These are phyloP conservation scores for Apophysomyces trapeziformis DNA, from an alignment of 371 early-diverging fungal genomes.

Conservation along the genomic window DNA sequence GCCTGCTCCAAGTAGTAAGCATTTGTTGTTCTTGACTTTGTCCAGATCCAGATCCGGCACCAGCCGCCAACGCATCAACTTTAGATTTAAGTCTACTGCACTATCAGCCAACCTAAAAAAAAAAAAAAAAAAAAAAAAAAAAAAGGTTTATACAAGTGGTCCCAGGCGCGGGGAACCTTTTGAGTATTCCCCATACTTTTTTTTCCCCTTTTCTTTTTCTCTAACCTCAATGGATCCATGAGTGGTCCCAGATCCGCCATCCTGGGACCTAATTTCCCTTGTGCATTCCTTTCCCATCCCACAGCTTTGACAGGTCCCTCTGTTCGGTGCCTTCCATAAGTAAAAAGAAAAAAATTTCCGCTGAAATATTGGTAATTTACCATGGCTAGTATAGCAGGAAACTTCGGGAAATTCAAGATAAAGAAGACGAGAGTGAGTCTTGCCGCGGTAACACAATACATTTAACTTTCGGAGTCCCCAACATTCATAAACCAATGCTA, in stretches of 20 bases:
- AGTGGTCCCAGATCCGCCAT: conserved; percentile 82
- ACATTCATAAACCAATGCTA: conserved; percentile 62
- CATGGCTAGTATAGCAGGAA: conserved; percentile 3
- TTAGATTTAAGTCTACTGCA: conserved; percentile 91
- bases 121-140: conserved; percentile 19
- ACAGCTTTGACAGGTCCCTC: conserved; percentile 58
- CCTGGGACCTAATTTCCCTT: conserved; percentile 83
- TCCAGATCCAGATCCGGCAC: conserved; percentile 86
- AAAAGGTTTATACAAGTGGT: background rate
- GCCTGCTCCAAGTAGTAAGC: conserved; percentile 93
- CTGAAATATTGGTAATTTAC: background rate
- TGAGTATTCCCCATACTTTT: no score
- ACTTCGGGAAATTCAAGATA: conserved; percentile 28
- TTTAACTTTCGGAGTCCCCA: conserved; percentile 51
- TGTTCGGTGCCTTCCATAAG: conserved; percentile 24
- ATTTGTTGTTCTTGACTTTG: conserved; percentile 72
- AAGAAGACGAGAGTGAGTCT: conserved; percentile 22
- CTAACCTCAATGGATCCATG: conserved; percentile 78
- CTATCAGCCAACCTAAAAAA: conserved; percentile 75
- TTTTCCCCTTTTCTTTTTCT: background rate
- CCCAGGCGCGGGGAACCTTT: no score
- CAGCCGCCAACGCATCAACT: conserved; percentile 95
- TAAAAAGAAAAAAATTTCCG: conserved; percentile 12
- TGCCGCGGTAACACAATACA: conserved; percentile 80
- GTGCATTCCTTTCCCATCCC: conserved; percentile 92